phyloP scores from a whole-genome alignment of 139 green algal species.

The Picochlorum sp. region DNA sequence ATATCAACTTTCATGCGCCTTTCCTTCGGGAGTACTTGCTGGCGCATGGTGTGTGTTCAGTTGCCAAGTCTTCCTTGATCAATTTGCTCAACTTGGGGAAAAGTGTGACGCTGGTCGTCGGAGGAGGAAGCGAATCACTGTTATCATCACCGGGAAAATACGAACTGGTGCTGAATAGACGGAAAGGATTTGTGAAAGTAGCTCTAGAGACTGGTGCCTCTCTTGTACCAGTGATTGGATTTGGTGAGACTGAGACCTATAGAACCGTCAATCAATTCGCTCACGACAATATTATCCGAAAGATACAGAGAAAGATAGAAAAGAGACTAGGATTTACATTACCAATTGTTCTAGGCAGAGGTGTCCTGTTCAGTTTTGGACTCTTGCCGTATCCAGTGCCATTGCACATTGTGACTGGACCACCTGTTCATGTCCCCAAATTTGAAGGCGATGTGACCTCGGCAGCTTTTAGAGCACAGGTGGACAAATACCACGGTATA shows the following conservation, averaged over 20 bases:
- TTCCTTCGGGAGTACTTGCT: slow-evolving; percentile 25
- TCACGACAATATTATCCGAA: neutral
- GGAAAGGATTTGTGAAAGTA: slow-evolving; percentile 22
- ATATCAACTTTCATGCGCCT: slow-evolving; percentile 23
- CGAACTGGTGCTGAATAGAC: slow-evolving; percentile 16
- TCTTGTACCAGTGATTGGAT: slow-evolving; percentile 25
- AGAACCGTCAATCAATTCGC: slow-evolving; percentile 19
- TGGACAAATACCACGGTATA: slow-evolving; percentile 24
- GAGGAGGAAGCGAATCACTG: slow-evolving; percentile 22
- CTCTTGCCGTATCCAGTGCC: slow-evolving; percentile 35
- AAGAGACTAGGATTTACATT: slow-evolving; percentile 27
- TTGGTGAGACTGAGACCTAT: slow-evolving; percentile 27
- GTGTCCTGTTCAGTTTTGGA: slow-evolving; percentile 36
- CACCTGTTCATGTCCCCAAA: slow-evolving; percentile 27
- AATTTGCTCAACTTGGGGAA: slow-evolving; percentile 16
- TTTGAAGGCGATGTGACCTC: slow-evolving; percentile 6
- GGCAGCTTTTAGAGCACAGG: slow-evolving; percentile 17
- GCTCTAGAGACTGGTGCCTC: slow-evolving; percentile 12
- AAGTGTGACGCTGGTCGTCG: slow-evolving; percentile 11
- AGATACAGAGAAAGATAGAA: slow-evolving; percentile 12
- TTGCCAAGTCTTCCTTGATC: slow-evolving; percentile 16
- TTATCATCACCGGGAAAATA: slow-evolving; percentile 13
- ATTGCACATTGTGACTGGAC: slow-evolving; percentile 42
- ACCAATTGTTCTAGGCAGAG: slow-evolving; percentile 39
- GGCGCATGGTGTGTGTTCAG: slow-evolving; percentile 11